These are phyloP conservation scores for Colletotrichum sp. DNA, from an alignment of 2,329 filamentous ascomycete genomes.

Conservation along the genomic window DNA sequence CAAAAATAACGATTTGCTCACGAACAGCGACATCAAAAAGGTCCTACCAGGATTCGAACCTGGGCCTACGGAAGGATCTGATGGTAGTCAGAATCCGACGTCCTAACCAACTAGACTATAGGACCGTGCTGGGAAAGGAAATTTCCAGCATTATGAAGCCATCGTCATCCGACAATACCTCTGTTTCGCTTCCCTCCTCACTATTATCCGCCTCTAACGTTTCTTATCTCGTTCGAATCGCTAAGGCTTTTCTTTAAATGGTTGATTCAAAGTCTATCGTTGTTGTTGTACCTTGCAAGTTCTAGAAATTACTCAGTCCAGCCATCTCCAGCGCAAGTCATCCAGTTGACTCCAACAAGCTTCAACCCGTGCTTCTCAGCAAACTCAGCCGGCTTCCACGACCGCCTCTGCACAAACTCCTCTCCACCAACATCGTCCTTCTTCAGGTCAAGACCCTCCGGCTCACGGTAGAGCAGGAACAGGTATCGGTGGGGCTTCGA, in stretches of 20 bases:
- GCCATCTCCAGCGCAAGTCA: constrained; percentile 49
- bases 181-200: not conserved
- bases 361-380: constrained; percentile 40
- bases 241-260: not conserved
- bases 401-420: constrained; percentile 49
- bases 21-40: not conserved
- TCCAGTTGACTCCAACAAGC: constrained; percentile 50
- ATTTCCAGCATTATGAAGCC: rapidly evolving
- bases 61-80: constrained; percentile 15
- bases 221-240: not conserved
- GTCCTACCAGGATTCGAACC: constrained; percentile 18
- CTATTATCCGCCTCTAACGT: not conserved
- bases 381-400: constrained; percentile 45
- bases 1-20: rapidly evolving
- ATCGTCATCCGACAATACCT: rapidly evolving
- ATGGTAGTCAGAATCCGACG: constrained; percentile 11
- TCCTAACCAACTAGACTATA: constrained; percentile 20
- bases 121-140: rapidly evolving
- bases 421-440: constrained; percentile 52
- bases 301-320: constrained; percentile 33
- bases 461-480: constrained; percentile 49
- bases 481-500: constrained; percentile 53
- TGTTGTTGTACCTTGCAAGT: not conserved
- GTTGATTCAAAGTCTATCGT: not conserved
- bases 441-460: constrained; percentile 33